Conservation (phyloP, 371 early-diverging fungal genomes). For the Mortierella sp. region DNA sequence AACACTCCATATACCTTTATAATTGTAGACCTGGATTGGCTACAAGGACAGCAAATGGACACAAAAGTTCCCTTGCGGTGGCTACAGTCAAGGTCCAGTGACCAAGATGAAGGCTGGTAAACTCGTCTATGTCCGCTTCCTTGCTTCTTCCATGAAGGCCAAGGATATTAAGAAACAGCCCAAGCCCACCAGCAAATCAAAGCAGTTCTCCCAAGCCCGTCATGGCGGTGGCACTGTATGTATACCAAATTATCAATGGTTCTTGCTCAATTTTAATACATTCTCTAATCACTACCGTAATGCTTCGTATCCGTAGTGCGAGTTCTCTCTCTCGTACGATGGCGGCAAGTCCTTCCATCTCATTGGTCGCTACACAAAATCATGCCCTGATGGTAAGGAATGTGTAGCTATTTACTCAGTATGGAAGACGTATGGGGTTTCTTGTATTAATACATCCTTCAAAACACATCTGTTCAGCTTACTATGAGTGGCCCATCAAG, state of each 20-base stretch:
- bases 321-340: constrained; percentile 78
- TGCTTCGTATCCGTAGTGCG: constrained; percentile 59
- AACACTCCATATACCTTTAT: not conserved
- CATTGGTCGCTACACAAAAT: constrained; percentile 55
- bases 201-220: constrained; percentile 48
- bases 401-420: not conserved
- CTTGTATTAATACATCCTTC: not conserved
- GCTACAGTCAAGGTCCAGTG: constrained; percentile 28
- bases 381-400: constrained; percentile 58
- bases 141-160: constrained; percentile 42
- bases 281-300: not conserved
- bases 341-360: constrained; percentile 71
- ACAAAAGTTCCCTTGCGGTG: constrained; percentile 48
- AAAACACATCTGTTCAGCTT: constrained; percentile 10
- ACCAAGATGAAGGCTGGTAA: constrained; percentile 51
- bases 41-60: constrained; percentile 46
- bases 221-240: constrained; percentile 55
- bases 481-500: constrained; percentile 57
- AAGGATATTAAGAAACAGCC: constrained; percentile 34
- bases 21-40: constrained; percentile 42
- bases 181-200: constrained; percentile 16
- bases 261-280: not conserved
- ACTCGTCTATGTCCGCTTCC: constrained; percentile 45
- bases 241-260: not conserved
- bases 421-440: too few relatives aligned